Percentiles rank a stretch among this genome's conserved stretches.
Conservation (phyloP, 495 filamentous ascomycete species). For the Niebla homalea region DNA sequence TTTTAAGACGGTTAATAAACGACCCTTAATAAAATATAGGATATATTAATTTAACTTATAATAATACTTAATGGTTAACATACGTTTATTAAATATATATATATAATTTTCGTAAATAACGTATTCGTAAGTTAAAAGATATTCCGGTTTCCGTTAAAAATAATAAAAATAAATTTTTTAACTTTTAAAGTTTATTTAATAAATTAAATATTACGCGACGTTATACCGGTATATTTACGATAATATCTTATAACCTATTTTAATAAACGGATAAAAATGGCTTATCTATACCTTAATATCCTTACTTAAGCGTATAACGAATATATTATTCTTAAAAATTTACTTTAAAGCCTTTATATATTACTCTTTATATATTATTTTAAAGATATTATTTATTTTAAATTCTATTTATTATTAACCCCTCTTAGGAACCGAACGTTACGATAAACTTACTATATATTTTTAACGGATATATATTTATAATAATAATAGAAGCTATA, state of each 20-base stretch:
- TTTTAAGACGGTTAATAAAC: too few relatives aligned
- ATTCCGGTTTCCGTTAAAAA: too few relatives aligned
- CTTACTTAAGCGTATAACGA: neutral
- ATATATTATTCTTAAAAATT: neutral
- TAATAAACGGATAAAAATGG: neutral
- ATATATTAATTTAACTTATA: neutral
- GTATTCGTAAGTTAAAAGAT: too few relatives aligned
- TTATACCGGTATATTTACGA: neutral
- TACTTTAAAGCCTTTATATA: slow-evolving; percentile 1
- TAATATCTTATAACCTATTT: too few relatives aligned
- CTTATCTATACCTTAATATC: neutral
- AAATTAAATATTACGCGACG: too few relatives aligned
- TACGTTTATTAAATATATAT: too few relatives aligned
- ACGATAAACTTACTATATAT: neutral
- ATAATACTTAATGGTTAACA: neutral
- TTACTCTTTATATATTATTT: neutral
- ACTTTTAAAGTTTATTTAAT: too few relatives aligned
- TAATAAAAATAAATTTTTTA: too few relatives aligned
- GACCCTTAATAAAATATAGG: neutral
- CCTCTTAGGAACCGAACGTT: neutral
- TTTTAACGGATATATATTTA: neutral
- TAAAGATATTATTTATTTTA: neutral
- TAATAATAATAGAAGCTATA: neutral
- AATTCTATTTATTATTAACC: neutral
- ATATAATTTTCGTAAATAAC: too few relatives aligned